phyloP scores from a whole-genome alignment of 2,329 filamentous ascomycete genomes.

The Aspergillus quadricinctus region DNA sequence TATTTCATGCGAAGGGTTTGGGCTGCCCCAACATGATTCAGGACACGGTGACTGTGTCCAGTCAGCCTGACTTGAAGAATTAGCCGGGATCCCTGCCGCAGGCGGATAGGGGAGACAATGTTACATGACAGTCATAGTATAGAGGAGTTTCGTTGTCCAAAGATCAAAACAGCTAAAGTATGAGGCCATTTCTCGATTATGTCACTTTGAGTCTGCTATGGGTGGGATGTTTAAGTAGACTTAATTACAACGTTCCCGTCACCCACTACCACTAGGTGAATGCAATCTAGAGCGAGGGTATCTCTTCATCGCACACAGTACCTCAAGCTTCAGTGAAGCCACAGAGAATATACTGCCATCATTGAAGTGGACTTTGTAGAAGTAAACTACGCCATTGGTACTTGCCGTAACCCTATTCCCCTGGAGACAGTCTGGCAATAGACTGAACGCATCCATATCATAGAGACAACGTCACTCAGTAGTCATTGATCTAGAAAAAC shows the following conservation, averaged over 20 bases:
- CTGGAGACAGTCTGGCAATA: neutral
- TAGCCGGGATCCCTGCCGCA: conserved; percentile 5
- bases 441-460: neutral
- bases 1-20: conserved; percentile 1
- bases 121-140: conserved; percentile 1
- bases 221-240: neutral
- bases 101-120: conserved; percentile 11
- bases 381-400: neutral
- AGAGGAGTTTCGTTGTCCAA: neutral
- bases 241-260: neutral
- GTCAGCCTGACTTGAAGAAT: neutral
- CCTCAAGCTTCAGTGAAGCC: too few relatives aligned
- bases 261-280: neutral
- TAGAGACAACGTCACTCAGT: neutral
- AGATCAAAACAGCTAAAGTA: neutral
- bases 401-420: neutral
- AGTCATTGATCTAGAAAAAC: neutral
- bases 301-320: neutral
- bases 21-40: neutral
- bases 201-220: neutral
- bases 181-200: neutral
- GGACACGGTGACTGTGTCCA: neutral
- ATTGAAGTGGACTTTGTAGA: neutral
- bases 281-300: neutral
- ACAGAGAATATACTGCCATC: too few relatives aligned